Evolutionary conservation across 352 stramenopile species (phyloP).

Genomic region (Peronospora tabacina): DNA sequence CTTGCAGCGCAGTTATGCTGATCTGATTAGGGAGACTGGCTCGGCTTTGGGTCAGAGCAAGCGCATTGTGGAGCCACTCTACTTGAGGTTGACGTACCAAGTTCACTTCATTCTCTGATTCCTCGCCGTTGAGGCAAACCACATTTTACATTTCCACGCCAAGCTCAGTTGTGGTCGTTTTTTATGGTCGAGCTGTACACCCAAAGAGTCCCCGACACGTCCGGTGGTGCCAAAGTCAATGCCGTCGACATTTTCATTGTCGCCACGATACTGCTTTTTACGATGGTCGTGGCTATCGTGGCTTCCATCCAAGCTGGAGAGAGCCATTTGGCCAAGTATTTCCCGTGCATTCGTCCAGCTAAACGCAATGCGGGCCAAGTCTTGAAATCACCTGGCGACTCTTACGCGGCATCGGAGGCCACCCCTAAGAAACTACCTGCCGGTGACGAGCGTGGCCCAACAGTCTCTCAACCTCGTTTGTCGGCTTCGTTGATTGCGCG

Average conservation of each 20-base stretch:
- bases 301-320: conserved; percentile 34
- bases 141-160: conserved; percentile 1
- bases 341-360: conserved; percentile 28
- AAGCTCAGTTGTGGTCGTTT: conserved; percentile 1
- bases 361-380: conserved; percentile 11
- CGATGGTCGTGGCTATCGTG: conserved; percentile 31
- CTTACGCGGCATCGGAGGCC: conserved; percentile 23
- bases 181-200: conserved; percentile 30
- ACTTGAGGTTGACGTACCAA: conserved; percentile 2
- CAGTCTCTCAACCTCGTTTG: conserved; percentile 15
- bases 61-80: conserved; percentile 18
- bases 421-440: conserved; percentile 25
- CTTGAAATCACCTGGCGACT: conserved; percentile 17
- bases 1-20: conserved; percentile 8
- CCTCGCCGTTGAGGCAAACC: conserved; percentile 4
- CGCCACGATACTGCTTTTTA: conserved; percentile 25
- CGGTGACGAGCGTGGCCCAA: conserved; percentile 26
- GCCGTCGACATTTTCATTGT: conserved; percentile 31
- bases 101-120: conserved; percentile 25
- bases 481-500: conserved; percentile 30
- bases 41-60: conserved; percentile 10
- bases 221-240: conserved; percentile 28
- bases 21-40: conserved; percentile 25
- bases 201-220: conserved; percentile 25
- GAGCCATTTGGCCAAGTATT: conserved; percentile 29